Evolutionary conservation across 345 rosid genomes (phyloP), one percentile per base, ranked within the genome.

Genomic region (Lenwebbia sp.): DNA sequence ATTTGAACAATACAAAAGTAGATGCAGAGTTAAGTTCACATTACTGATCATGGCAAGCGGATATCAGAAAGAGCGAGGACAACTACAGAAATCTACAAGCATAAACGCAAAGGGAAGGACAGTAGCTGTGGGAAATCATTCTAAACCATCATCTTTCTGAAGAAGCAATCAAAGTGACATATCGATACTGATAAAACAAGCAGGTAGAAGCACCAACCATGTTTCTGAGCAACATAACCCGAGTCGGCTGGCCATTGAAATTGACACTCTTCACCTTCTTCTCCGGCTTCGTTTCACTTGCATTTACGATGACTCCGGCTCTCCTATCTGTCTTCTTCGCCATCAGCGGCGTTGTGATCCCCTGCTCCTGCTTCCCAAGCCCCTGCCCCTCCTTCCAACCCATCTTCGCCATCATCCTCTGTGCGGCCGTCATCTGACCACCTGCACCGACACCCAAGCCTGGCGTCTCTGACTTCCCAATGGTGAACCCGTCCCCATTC

Each of bases 351-450:
- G 99, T 96, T 0, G 98, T 96, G 70, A 98, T 98, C 83, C 99
- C 99, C 91, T 98, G 99, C 91, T 97, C 99, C 87, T 87, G 92
- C 84, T 93, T 97, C 85, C 99, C 99, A 37, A 97, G 95, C 65
- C 99, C 99, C 89, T 97, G 99, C 56, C 99, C 99, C 30, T 96
- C 94, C 90, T 96, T 97, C 99, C 99, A 97, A 1, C 99, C 99
- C 99, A 97, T 97, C 90, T 96, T 97, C 2, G 98, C 99, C 99
- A 97, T 97, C 99, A 97, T 97, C 92, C 96, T 94, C 92, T 97
- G 99, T 0, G 99, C 99, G 1, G 99, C 99, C n/a, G 99, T 97
- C 99, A 97, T 97, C 86, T 97, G 98, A 54, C 99, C 99, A 28
- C 99, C 99, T 0, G 98, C 98, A 49, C 99, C 99, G 54, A 97